Evolutionary conservation across 1,284 basidiomycete genomes (phyloP), one percentile per base, ranked within the genome.

Genomic region (Melanopsichium pennsylvanicum): DNA sequence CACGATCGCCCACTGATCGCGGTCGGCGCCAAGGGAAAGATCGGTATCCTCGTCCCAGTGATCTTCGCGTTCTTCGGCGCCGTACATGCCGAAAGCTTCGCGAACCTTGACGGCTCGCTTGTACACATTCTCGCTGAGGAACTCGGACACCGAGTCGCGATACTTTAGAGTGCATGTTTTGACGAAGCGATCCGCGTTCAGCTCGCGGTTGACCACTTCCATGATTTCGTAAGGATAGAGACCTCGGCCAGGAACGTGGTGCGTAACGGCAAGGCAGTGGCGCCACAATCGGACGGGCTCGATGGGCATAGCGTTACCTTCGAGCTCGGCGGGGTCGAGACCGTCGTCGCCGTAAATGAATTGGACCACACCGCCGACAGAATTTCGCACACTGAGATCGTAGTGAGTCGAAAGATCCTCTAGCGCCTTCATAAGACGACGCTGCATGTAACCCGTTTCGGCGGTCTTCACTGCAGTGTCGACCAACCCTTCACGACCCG

Each of bases 391-490:
- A n/a, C 92, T 93, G 25, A 94, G 84, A 82, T 98, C 96, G 82
- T 99, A 99, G 63, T 97, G 92, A 0, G 92, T 94, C 5, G 93
- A 94, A 40, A 99, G 84, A 84, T 98, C 96, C 81, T 99, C 96
- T 70, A 99, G 83, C 2, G 96, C 95, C 82, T 99, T 99, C 96
- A 99, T 98, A 70, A 99, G 83, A 64, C 96, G 90, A 61, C 96
- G 88, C 78, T 95, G 92, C 95, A 99, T 98, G 84, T 99, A 99
- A 35, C 96, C 96, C 1, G 96, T 98, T 83, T 98, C 96, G 16
- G 96, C 96, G 1, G 96, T 99, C 84, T 99, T 99, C 82, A 99
- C 96, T 21, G 96, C 96, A 0, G 96, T 99, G 84, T 99, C 96
- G 78, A 99, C 95, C 38, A 98, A 84, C 84, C 96, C 96, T 84